Conservation (phyloP, 345 rosid genomes). For the Populus tremula region DNA sequence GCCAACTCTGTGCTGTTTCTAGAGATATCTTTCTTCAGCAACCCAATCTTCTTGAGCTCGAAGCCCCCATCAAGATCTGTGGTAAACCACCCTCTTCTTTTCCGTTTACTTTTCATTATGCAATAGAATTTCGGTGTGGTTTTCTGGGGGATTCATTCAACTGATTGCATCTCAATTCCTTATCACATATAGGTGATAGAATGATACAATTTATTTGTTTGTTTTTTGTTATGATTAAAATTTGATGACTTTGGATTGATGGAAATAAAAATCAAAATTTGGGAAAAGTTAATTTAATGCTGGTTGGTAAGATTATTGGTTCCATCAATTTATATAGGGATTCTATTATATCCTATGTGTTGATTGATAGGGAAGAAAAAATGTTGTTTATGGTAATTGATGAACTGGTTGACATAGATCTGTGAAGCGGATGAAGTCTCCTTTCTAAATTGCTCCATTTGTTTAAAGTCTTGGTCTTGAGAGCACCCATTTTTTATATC, state of each 20-base stretch:
- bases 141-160: neutral
- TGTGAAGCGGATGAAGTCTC: neutral
- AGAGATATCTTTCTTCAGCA: conserved; percentile 76
- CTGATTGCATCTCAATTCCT: neutral
- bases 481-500: neutral
- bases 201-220: neutral
- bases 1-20: conserved; percentile 64
- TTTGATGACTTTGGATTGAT: neutral
- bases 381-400: neutral
- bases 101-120: neutral
- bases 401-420: neutral
- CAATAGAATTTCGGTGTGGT: neutral
- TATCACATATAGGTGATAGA: neutral
- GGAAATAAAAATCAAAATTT: neutral
- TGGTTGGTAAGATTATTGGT: neutral
- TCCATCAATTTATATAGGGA: conserved; percentile 1
- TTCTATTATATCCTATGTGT: neutral
- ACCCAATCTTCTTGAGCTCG: conserved; percentile 85
- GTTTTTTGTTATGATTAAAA: neutral
- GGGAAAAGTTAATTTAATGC: neutral
- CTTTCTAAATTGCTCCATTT: neutral
- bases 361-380: neutral
- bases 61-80: conserved; percentile 95
- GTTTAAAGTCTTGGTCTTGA: neutral
- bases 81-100: conserved; percentile 33